These are phyloP conservation scores for Chaetomium cochliodes DNA, from an alignment of 495 filamentous ascomycete species.

Conservation along the genomic window DNA sequence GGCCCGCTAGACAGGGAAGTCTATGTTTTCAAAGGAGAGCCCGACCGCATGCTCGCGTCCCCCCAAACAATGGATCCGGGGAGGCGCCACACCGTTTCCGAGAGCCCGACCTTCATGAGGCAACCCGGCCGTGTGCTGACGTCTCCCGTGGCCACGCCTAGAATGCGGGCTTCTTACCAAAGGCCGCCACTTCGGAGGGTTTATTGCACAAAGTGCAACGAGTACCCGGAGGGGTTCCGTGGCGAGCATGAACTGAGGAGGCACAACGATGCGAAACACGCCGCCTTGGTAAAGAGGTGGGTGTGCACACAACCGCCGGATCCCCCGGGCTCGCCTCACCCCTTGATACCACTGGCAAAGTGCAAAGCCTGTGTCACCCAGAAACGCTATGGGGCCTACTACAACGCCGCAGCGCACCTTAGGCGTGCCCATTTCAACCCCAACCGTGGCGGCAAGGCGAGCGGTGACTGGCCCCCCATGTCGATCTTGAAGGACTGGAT, in stretches of 20 bases:
- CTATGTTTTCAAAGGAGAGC: conserved; percentile 37
- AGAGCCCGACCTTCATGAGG: conserved; percentile 45
- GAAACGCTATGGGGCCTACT: conserved; percentile 92
- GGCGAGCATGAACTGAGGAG: conserved; percentile 91
- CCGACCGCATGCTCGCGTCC: conserved; percentile 35
- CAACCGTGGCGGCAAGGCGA: conserved; percentile 77
- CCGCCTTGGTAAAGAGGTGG: conserved; percentile 70
- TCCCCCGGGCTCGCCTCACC: conserved; percentile 47
- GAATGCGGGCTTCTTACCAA: conserved; percentile 68
- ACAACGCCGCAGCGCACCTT: conserved; percentile 93
- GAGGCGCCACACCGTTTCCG: conserved; percentile 50
- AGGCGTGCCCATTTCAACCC: conserved; percentile 83
- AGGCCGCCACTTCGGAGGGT: conserved; percentile 77
- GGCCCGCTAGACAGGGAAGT: conserved; percentile 33
- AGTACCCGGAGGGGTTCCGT: conserved; percentile 84
- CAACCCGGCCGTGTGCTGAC: conserved; percentile 39
- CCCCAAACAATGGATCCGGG: conserved; percentile 37
- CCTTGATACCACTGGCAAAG: conserved; percentile 68
- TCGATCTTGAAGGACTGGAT: conserved; percentile 84
- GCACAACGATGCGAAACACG: conserved; percentile 81
- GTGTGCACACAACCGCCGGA: conserved; percentile 58
- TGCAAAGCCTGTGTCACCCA: conserved; percentile 82
- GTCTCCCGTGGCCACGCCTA: conserved; percentile 47
- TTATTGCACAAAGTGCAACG: conserved; percentile 71
- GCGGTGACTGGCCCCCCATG: conserved; percentile 84